These are phyloP conservation scores for Austropuccinia psidii DNA, from an alignment of 1,284 basidiomycete species.

Conservation along the genomic window DNA sequence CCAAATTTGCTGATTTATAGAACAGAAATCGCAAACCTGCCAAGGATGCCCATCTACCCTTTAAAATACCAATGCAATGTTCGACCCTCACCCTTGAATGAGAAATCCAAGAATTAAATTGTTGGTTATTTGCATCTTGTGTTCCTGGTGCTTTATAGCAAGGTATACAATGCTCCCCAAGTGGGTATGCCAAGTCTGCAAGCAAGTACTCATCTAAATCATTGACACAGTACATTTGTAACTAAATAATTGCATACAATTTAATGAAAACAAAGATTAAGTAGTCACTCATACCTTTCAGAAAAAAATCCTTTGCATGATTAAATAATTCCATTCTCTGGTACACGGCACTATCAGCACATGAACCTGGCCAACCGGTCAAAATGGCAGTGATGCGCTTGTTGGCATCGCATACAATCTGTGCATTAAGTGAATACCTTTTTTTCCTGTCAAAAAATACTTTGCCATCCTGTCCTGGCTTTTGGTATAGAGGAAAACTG, in stretches of 20 bases:
- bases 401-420: conserved; percentile 14
- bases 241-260: too few relatives aligned
- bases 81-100: neutral
- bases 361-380: conserved; percentile 20
- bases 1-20: neutral
- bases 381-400: neutral
- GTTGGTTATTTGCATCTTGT: neutral
- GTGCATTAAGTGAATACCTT: conserved; percentile 10
- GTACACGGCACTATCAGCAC: neutral
- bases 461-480: conserved; percentile 4
- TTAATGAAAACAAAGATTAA: too few relatives aligned
- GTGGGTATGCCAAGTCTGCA: neutral
- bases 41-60: conserved; percentile 12
- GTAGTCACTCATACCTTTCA: neutral
- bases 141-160: conserved; percentile 8
- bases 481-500: neutral
- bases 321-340: neutral
- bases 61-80: conserved; percentile 16
- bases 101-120: conserved; percentile 15
- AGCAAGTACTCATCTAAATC: conserved; percentile 8
- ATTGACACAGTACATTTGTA: too few relatives aligned
- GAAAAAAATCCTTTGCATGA: neutral
- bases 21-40: neutral
- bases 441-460: conserved; percentile 5
- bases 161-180: neutral